Percentiles rank a stretch among this genome's conserved stretches.
Evolutionary conservation across 2,329 filamentous ascomycete genomes (phyloP).

Genomic region (Diaporthe longicolla): DNA sequence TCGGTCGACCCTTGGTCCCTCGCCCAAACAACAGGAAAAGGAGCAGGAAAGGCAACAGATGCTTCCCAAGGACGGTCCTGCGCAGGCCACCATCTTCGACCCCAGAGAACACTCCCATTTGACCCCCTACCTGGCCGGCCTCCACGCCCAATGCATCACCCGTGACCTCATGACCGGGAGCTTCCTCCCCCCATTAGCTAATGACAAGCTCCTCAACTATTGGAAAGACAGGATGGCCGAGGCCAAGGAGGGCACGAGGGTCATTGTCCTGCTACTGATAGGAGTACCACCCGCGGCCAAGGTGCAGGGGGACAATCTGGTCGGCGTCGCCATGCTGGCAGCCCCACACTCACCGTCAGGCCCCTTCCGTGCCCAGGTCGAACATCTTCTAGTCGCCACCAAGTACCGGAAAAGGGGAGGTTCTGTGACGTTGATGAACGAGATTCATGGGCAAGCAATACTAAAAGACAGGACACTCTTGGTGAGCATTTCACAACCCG

Average conservation of each 20-base stretch:
- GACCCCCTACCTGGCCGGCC: constrained; percentile 68
- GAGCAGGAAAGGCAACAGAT: not conserved
- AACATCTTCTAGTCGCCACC: constrained; percentile 71
- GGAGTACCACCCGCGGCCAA: constrained; percentile 52
- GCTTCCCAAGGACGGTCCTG: constrained; percentile 11
- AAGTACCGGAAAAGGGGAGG: constrained; percentile 65
- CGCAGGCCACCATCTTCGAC: constrained; percentile 57
- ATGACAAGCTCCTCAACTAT: constrained; percentile 68
- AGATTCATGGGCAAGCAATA: constrained; percentile 69
- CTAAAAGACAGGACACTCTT: constrained; percentile 64
- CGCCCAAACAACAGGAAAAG: not conserved
- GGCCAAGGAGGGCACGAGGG: constrained; percentile 58
- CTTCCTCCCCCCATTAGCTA: constrained; percentile 71
- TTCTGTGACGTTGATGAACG: constrained; percentile 64
- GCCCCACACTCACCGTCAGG: constrained; percentile 69
- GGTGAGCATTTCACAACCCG: constrained; percentile 55
- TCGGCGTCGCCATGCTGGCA: constrained; percentile 69
- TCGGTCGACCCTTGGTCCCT: not conserved
- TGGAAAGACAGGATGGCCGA: constrained; percentile 69
- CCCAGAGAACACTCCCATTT: constrained; percentile 63
- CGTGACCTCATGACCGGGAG: constrained; percentile 69
- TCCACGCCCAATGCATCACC: constrained; percentile 72
- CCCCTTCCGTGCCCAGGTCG: constrained; percentile 66
- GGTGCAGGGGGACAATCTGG: constrained; percentile 60
- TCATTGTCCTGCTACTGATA: constrained; percentile 68